Percentiles rank a stretch among this genome's conserved stretches.
Conservation (phyloP, 2,329 filamentous ascomycete genomes). For the Beauveria brongniartii region DNA sequence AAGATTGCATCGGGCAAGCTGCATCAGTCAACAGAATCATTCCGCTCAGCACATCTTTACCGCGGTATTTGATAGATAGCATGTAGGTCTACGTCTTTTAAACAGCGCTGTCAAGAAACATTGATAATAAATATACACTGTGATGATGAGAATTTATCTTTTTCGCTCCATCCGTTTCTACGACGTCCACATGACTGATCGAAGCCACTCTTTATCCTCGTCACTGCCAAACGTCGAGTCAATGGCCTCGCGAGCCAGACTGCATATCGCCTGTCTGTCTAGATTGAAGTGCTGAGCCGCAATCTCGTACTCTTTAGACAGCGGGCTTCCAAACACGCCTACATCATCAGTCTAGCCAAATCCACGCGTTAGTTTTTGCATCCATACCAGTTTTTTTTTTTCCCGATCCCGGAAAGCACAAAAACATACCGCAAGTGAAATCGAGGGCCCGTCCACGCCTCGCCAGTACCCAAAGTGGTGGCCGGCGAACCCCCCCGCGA, state of each 20-base stretch:
- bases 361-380: too few species aligned
- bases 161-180: background rate
- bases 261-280: conserved; percentile 33
- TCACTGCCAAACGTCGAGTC: conserved; percentile 59
- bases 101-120: background rate
- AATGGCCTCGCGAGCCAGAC: conserved; percentile 52
- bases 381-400: too few species aligned
- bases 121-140: background rate
- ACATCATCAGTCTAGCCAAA: conserved; percentile 66
- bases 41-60: conserved; percentile 9
- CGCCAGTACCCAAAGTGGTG: conserved; percentile 76
- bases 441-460: conserved; percentile 45
- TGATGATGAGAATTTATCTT: background rate
- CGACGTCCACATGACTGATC: conserved; percentile 38
- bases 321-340: conserved; percentile 66
- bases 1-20: background rate
- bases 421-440: conserved; percentile 60
- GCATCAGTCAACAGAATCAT: background rate
- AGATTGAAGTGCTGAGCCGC: conserved; percentile 64
- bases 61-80: conserved; percentile 3
- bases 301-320: conserved; percentile 71
- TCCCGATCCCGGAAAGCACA: too few species aligned
- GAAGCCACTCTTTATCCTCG: conserved; percentile 51
- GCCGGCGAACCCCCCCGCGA: conserved; percentile 53
- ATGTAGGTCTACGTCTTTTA: conserved; percentile 1